Conservation (phyloP, 176 grass and related monocot species). For the Avena atlantica region DNA sequence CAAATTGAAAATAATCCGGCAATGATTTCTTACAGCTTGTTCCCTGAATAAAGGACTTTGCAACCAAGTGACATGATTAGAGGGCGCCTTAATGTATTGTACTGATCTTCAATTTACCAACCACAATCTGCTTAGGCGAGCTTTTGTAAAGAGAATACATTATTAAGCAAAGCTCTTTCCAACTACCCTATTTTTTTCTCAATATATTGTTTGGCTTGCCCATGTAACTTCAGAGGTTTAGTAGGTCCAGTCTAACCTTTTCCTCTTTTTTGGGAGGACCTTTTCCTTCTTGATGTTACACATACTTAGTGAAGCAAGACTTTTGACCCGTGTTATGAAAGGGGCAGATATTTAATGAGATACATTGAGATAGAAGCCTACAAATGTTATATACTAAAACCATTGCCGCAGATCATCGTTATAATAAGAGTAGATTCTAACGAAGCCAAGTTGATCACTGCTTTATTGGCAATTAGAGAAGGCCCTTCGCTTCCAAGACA, state of each 20-base stretch:
- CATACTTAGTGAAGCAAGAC: neutral
- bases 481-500: constrained; percentile 50
- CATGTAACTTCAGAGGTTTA: constrained; percentile 23
- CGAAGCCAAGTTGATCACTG: constrained; percentile 5
- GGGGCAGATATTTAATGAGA: constrained; percentile 33
- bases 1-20: neutral
- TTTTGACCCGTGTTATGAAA: neutral
- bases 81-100: constrained; percentile 17
- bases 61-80: constrained; percentile 18
- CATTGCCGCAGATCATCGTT: neutral
- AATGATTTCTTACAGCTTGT: constrained; percentile 19
- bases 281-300: neutral
- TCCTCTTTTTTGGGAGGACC: too few relatives aligned
- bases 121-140: constrained; percentile 16
- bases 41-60: neutral
- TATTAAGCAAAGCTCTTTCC: constrained; percentile 1
- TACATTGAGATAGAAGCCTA: constrained; percentile 33
- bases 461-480: constrained; percentile 49
- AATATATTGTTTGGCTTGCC: neutral
- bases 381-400: constrained; percentile 9
- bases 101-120: constrained; percentile 25
- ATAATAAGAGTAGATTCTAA: constrained; percentile 2
- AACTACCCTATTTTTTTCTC: neutral
- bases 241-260: neutral
- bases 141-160: neutral